phyloP scores from a whole-genome alignment of 139 green algal species.

The Tetraselmis striata region DNA sequence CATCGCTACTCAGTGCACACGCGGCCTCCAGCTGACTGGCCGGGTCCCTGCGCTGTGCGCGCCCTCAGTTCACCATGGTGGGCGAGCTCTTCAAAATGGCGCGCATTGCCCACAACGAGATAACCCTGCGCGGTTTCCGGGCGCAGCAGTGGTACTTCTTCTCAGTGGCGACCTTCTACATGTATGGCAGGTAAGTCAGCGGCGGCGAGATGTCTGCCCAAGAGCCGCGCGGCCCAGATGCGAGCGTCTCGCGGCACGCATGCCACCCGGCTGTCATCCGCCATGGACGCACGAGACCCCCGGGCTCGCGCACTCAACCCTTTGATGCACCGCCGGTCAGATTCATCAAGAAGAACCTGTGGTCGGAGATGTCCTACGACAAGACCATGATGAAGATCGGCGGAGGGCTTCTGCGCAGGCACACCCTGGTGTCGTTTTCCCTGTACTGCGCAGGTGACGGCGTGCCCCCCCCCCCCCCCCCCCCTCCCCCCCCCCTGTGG shows the following conservation, averaged over 20 bases:
- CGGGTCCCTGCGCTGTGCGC: neutral
- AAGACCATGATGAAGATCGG: slow-evolving; percentile 46
- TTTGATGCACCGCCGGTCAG: too few species aligned
- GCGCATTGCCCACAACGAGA: slow-evolving; percentile 48
- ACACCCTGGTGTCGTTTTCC: slow-evolving; percentile 72
- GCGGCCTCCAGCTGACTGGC: neutral
- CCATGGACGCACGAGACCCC: too few species aligned
- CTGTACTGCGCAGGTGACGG: slow-evolving; percentile 68
- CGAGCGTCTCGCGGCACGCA: too few species aligned
- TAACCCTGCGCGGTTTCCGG: slow-evolving; percentile 53
- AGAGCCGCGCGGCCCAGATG: too few species aligned
- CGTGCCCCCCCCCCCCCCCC: neutral
- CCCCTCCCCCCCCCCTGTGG: neutral
- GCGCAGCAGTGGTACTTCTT: slow-evolving; percentile 92
- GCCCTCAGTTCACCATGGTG: slow-evolving; percentile 58
- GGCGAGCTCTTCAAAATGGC: slow-evolving; percentile 77
- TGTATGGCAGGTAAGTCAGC: slow-evolving; percentile 82
- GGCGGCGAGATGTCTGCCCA: too few species aligned
- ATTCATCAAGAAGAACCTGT: slow-evolving; percentile 86
- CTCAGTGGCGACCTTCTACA: slow-evolving; percentile 76
- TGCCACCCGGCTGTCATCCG: too few species aligned
- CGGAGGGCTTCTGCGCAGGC: slow-evolving; percentile 53
- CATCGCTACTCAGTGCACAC: neutral
- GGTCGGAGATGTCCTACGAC: slow-evolving; percentile 59
- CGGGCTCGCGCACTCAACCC: too few species aligned